Conservation (phyloP, 768 basidiomycete species). For the Austroboletus festivus region DNA sequence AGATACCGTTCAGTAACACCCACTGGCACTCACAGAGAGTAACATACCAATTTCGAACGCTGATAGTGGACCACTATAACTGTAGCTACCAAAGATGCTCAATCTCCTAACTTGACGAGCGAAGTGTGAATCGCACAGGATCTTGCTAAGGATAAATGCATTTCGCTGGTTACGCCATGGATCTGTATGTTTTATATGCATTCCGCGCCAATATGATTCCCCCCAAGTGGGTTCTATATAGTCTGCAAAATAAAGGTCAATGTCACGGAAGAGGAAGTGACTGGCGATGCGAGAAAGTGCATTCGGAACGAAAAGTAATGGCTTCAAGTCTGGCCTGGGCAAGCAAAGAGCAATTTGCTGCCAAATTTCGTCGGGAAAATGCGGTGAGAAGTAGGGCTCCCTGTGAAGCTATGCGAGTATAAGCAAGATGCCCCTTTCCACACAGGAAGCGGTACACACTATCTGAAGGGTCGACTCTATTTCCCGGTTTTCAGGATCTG, state of each 20-base stretch:
- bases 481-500: constrained; percentile 64
- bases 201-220: constrained; percentile 18
- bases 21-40: background rate
- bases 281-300: constrained; percentile 68
- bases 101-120: constrained; percentile 56
- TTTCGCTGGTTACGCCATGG: constrained; percentile 54
- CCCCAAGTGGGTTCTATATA: too few species aligned
- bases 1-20: background rate
- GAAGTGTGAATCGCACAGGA: constrained; percentile 59
- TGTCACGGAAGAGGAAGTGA: constrained; percentile 60
- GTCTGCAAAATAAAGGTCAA: constrained; percentile 66
- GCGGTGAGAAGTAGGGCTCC: constrained; percentile 37
- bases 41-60: constrained; percentile 62
- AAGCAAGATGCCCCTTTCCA: background rate
- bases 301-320: constrained; percentile 62
- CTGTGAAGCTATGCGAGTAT: constrained; percentile 23
- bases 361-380: constrained; percentile 71
- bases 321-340: constrained; percentile 61
- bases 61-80: constrained; percentile 44
- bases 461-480: constrained; percentile 62
- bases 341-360: constrained; percentile 62
- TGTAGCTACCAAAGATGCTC: constrained; percentile 51
- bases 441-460: constrained; percentile 33
- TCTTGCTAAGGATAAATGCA: constrained; percentile 66
- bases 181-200: constrained; percentile 37